These are phyloP conservation scores for Torulaspora gathmanii DNA, from an alignment of 805 yeast species.

Conservation along the genomic window DNA sequence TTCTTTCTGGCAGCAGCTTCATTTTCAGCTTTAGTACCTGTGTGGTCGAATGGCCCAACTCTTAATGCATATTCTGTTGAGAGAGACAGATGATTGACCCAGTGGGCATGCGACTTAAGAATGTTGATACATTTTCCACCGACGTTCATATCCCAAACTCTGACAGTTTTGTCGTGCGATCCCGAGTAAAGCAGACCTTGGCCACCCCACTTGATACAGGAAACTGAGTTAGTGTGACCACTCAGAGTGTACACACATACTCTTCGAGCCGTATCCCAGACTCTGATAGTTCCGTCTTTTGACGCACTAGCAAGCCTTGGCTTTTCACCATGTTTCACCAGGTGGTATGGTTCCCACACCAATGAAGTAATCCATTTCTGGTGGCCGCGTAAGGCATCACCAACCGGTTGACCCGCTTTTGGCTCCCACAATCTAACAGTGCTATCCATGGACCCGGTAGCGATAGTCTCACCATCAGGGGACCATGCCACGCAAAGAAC, in stretches of 20 bases:
- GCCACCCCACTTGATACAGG: constrained; percentile 98
- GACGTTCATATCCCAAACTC: constrained; percentile 76
- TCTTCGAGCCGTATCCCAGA: constrained; percentile 82
- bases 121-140: constrained; percentile 76
- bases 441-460: constrained; percentile 94
- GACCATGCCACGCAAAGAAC: constrained; percentile 88
- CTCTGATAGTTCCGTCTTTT: constrained; percentile 81
- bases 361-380: constrained; percentile 83
- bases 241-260: constrained; percentile 64
- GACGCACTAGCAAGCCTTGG: constrained; percentile 82
- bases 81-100: constrained; percentile 92
- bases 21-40: constrained; percentile 42
- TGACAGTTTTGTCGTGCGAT: constrained; percentile 91
- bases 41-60: constrained; percentile 83
- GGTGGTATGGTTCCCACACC: constrained; percentile 91
- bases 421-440: constrained; percentile 87
- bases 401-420: constrained; percentile 64
- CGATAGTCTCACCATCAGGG: constrained; percentile 85
- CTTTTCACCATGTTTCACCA: constrained; percentile 56
- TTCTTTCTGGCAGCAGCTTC: constrained; percentile 45
- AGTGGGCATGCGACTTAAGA: constrained; percentile 87
- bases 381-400: constrained; percentile 76
- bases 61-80: constrained; percentile 87
- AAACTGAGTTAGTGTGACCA: constrained; percentile 85
- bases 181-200: constrained; percentile 76